phyloP scores from a whole-genome alignment of 805 yeast genomes.

The Wickerhamomyces silvicola region DNA sequence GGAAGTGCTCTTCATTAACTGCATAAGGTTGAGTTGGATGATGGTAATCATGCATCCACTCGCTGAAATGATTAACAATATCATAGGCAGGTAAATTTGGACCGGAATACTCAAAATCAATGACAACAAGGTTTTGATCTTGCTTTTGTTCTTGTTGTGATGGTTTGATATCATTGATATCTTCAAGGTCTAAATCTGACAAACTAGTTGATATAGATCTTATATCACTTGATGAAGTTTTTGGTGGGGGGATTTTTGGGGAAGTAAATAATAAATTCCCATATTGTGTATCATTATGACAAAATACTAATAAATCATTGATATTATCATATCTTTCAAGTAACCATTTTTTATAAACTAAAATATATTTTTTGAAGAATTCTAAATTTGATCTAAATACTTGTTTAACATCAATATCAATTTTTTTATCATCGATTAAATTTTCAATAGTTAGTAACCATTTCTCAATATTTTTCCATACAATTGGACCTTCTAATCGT shows the following conservation, averaged over 20 bases:
- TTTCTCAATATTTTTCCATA: constrained; percentile 62
- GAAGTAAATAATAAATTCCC: constrained; percentile 78
- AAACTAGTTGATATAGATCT: constrained; percentile 10
- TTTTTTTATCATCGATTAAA: constrained; percentile 33
- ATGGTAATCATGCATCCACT: constrained; percentile 96
- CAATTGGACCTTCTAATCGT: constrained; percentile 50
- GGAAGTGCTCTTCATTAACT: constrained; percentile 54
- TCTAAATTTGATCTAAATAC: constrained; percentile 42
- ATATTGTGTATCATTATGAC: constrained; percentile 96
- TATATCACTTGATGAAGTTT: not conserved
- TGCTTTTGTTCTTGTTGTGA: constrained; percentile 35
- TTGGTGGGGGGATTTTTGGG: constrained; percentile 31
- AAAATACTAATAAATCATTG: constrained; percentile 57
- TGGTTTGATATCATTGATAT: constrained; percentile 25
- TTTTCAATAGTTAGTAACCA: constrained; percentile 55
- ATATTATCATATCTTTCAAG: constrained; percentile 40
- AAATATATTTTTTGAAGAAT: constrained; percentile 42
- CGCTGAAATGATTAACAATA: constrained; percentile 87
- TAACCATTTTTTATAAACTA: constrained; percentile 59
- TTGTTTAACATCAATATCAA: constrained; percentile 29
- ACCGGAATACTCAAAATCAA: constrained; percentile 95
- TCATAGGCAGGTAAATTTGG: constrained; percentile 86
- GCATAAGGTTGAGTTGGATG: constrained; percentile 35
- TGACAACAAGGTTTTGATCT: constrained; percentile 78
- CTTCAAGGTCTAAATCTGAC: constrained; percentile 19